Conservation (phyloP, 2,329 filamentous ascomycete genomes). For the Aspergillus udagawae region DNA sequence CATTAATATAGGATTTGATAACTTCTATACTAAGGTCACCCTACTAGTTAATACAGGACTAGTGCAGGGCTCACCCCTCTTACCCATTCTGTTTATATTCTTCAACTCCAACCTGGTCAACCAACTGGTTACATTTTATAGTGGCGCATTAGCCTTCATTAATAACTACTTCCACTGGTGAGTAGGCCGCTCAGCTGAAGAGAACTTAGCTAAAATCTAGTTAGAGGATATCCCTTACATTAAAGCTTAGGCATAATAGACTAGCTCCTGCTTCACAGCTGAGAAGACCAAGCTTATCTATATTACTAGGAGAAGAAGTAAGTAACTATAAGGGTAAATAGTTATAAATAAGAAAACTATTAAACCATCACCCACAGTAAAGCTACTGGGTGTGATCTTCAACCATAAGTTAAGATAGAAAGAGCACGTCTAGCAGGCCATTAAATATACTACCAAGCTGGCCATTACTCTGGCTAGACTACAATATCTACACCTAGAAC, state of each 20-base stretch:
- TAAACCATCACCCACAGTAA: constrained; percentile 14
- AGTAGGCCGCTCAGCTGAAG: constrained; percentile 14
- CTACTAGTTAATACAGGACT: constrained; percentile 12
- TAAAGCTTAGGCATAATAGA: constrained; percentile 20
- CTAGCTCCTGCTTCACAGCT: constrained; percentile 23
- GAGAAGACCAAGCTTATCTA: constrained; percentile 30
- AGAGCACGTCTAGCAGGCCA: constrained; percentile 18
- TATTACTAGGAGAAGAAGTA: constrained; percentile 18
- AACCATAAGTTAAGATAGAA: constrained; percentile 21
- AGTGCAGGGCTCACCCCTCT: constrained; percentile 28
- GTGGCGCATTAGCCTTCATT: constrained; percentile 28
- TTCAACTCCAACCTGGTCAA: constrained; percentile 37
- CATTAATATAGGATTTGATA: constrained; percentile 6
- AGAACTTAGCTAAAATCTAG: constrained; percentile 20
- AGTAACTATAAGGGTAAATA: constrained; percentile 14
- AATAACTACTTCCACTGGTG: constrained; percentile 25
- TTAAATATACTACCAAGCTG: constrained; percentile 15
- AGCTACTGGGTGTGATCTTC: constrained; percentile 24
- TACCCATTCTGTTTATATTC: constrained; percentile 33
- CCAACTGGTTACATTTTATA: constrained; percentile 11
- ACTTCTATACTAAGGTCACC: constrained; percentile 6
- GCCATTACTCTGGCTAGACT: constrained; percentile 15
- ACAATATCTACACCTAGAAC: constrained; percentile 14
- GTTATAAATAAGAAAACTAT: constrained; percentile 13
- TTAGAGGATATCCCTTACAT: constrained; percentile 25